Evolutionary conservation across 768 basidiomycete species (phyloP), one percentile per base, ranked within the genome.

Genomic region (Trametopsis cervina): DNA sequence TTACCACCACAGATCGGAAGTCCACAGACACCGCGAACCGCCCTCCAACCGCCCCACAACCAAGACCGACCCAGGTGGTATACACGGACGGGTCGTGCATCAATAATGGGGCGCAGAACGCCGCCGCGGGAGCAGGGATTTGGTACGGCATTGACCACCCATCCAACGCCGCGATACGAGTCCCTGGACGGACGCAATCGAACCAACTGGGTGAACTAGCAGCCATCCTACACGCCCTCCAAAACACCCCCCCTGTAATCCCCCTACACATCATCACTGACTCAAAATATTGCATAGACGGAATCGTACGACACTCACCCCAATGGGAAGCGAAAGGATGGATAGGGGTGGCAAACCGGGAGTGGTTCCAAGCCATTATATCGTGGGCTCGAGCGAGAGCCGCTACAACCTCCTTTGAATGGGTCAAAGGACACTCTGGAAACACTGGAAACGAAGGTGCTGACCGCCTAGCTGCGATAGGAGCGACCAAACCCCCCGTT

Each of bases 11-110:
- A n/a, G 35, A 12, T 38, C 38, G 2, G n/a, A 21, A 10, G 23
- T 4, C 15, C 24, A 15, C 4, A 35, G 27, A n/a, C n/a, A 10
- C 11, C n/a, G 25, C 7, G 38, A 15, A 12, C 3, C 33, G 4
- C 35, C 22, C 23, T 5, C 27, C 40, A 18, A 18, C 25, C 9
- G 42, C 17, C 15, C 23, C 25, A 25, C 39, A 7, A 33, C 29
- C 7, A 15, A 7, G 15, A 7, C 9, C 7, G 29, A 33, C 3
- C 0, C 15, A 18, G 1, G 41, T 26, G 1, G 53, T 53, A 4
- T 66, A 63, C 22, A 68, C 63, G 0, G 64, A 65, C 20, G 59
- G 65, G 0, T 59, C 60, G 0, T 62, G 63, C 49, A 3, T 46
- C 1, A 50, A 58, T 0, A 65, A 65, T n/a, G 55, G 61, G 0